phyloP scores from a whole-genome alignment of 2,329 filamentous ascomycete species.

The Huntiella bhutanensis region DNA sequence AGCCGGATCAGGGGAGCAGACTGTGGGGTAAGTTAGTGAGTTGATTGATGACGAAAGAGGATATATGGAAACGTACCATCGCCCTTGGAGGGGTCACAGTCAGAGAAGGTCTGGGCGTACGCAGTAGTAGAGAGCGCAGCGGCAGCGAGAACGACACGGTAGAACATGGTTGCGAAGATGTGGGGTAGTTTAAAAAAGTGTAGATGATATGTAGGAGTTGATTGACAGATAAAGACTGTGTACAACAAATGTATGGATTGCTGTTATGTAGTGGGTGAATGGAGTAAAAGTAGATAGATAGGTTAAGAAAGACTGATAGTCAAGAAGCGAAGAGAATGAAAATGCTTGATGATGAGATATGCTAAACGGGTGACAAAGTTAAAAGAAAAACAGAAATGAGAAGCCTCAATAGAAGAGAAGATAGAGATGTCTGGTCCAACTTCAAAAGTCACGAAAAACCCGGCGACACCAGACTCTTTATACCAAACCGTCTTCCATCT shows the following conservation, averaged over 20 bases:
- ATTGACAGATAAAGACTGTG: neutral
- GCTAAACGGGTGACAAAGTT: neutral
- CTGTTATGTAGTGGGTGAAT: neutral
- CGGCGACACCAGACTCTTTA: too few relatives aligned
- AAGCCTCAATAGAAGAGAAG: neutral
- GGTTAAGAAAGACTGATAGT: neutral
- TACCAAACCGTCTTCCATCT: too few relatives aligned
- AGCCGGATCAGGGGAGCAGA: slow-evolving; percentile 45
- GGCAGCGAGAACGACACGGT: slow-evolving; percentile 23
- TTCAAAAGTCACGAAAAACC: too few relatives aligned
- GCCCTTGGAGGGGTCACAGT: slow-evolving; percentile 28
- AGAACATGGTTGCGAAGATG: slow-evolving; percentile 15
- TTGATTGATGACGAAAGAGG: neutral
- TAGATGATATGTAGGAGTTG: neutral
- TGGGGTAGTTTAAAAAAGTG: neutral
- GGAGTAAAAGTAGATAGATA: neutral
- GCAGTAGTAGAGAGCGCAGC: slow-evolving; percentile 27
- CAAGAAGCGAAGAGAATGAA: neutral
- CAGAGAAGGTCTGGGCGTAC: slow-evolving; percentile 35
- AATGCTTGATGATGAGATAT: neutral
- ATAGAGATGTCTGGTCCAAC: neutral
- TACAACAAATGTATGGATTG: neutral
- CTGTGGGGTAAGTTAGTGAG: slow-evolving; percentile 10
- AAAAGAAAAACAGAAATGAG: neutral
- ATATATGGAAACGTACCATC: slow-evolving; percentile 11